Conservation (phyloP, 352 stramenopile genomes). For the Phytophthora hibernalis region DNA sequence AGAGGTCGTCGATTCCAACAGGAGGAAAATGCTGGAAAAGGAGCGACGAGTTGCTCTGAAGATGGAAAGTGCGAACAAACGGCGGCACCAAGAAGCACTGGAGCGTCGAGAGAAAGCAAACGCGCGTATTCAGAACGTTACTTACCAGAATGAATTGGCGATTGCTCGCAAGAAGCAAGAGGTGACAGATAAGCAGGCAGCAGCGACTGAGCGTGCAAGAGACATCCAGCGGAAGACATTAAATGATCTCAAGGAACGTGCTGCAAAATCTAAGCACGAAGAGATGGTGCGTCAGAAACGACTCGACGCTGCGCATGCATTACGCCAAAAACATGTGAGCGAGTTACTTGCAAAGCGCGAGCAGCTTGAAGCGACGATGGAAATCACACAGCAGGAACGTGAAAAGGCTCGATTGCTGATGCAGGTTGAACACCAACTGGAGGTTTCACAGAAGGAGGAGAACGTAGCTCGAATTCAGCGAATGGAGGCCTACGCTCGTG, state of each 20-base stretch:
- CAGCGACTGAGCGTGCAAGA: constrained; percentile 51
- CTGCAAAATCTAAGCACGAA: constrained; percentile 69
- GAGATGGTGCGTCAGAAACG: constrained; percentile 71
- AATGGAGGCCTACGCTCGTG: constrained; percentile 71
- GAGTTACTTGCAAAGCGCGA: constrained; percentile 55
- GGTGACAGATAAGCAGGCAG: constrained; percentile 64
- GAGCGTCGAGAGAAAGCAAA: constrained; percentile 64
- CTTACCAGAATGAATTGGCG: constrained; percentile 62
- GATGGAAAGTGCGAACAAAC: constrained; percentile 61
- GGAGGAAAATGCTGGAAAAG: constrained; percentile 67
- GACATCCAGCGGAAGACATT: constrained; percentile 73
- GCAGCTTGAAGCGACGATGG: constrained; percentile 45
- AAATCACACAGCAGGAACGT: constrained; percentile 39
- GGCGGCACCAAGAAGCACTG: constrained; percentile 59
- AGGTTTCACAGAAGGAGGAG: constrained; percentile 62
- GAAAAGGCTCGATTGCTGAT: constrained; percentile 57
- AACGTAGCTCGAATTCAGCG: constrained; percentile 81
- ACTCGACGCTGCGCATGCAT: constrained; percentile 54
- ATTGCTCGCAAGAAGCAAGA: constrained; percentile 71
- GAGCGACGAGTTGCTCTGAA: constrained; percentile 66
- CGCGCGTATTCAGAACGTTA: constrained; percentile 59
- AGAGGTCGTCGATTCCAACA: constrained; percentile 53
- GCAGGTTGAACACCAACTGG: constrained; percentile 64
- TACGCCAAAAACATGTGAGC: constrained; percentile 48
- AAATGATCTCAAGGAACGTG: constrained; percentile 64